These are phyloP conservation scores for Aspergillus sergii DNA, from an alignment of 2,329 filamentous ascomycete species.

Conservation along the genomic window DNA sequence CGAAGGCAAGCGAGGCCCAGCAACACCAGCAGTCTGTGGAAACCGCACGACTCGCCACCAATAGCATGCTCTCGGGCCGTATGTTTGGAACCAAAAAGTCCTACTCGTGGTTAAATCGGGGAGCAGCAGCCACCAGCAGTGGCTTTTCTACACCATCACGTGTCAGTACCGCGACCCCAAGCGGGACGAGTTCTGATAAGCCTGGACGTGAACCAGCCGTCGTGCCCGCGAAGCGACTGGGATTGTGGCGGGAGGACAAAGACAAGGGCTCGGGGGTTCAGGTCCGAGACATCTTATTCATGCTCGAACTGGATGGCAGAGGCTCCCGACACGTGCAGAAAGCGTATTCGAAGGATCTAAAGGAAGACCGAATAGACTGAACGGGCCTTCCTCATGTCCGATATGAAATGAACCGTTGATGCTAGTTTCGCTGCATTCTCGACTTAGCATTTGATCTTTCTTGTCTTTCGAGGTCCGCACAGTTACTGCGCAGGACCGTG, in stretches of 20 bases:
- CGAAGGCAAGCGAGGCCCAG: constrained; percentile 73
- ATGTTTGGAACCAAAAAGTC: constrained; percentile 50
- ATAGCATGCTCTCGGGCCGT: constrained; percentile 58
- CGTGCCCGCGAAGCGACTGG: constrained; percentile 62
- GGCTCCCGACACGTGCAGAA: constrained; percentile 47
- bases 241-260: constrained; percentile 77
- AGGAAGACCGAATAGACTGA: constrained; percentile 41
- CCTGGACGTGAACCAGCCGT: constrained; percentile 34
- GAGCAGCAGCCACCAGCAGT: constrained; percentile 32
- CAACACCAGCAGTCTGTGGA: constrained; percentile 81
- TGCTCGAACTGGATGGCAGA: constrained; percentile 75
- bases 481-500: constrained; percentile 29
- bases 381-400: not conserved
- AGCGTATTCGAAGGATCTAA: constrained; percentile 46
- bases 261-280: constrained; percentile 79
- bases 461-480: constrained; percentile 17
- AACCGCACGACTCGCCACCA: constrained; percentile 77
- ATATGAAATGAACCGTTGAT: not conserved
- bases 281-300: constrained; percentile 77
- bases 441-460: constrained; percentile 1
- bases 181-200: constrained; percentile 32
- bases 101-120: constrained; percentile 52
- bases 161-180: constrained; percentile 31
- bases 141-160: constrained; percentile 44
- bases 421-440: constrained; percentile 1